Base-by-base conservation (phyloP, 2,329 filamentous ascomycete species). In the Ophiostoma montium region DNA sequence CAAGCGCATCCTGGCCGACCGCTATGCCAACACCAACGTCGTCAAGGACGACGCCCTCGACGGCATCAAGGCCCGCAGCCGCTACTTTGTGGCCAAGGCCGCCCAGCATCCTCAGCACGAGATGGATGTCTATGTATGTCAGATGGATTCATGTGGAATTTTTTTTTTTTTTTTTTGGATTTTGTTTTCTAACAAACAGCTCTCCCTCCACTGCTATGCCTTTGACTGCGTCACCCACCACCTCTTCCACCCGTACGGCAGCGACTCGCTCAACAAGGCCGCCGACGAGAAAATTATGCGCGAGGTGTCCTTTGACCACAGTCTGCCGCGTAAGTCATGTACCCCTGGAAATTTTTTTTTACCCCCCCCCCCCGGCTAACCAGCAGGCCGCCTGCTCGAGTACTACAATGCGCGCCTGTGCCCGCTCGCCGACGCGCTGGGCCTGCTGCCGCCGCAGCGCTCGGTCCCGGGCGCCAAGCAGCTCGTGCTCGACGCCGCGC, bases 141-240 rank as follows among this genome's bases (percentile, higher is more conserved):
- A n/a, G n/a, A n/a, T n/a, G n/a, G n/a, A n/a, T n/a, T n/a, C n/a
- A n/a, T 41, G 27, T 13, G 8, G 32, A 35, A 11, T 11, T 18
- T 19, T 18, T 7, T n/a, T n/a, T 9, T 13, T 21, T 8, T 19
- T 9, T 19, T 38, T 3, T 11, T 23, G 15, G 1, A 15, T 5
- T 8, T 3, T 11, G 9, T 19, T 18, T 2, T 12, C 38, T 41
- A 19, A 41, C 62, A 62, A 80, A 11, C 84, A 81, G 31, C 11
- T 49, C 58, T 65, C 61, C 31, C 64, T 84, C 1, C 81, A 84
- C 54, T 74, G 79, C 36, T 85, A 80, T 59, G 80, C 81, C 1
- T 76, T 82, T 45, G 81, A 85, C 57, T 81, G 80, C 56, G 72
- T 78, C 30, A 80, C 78, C 0, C 76, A 82, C 57, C 78, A 82